phyloP scores from a whole-genome alignment of 305 asterid genomes.

The Fraxinus sp. region DNA sequence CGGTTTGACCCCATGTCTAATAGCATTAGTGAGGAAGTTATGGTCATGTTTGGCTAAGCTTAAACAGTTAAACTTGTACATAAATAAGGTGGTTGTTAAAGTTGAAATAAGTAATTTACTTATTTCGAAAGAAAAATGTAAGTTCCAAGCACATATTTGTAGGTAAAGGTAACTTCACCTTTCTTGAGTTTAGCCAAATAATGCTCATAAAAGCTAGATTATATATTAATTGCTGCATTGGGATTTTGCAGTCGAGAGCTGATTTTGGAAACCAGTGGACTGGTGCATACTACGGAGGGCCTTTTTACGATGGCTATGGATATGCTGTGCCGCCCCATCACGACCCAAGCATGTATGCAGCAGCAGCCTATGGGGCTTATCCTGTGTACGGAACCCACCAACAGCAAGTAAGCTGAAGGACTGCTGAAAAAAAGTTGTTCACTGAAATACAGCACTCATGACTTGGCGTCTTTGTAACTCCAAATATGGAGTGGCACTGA shows the following conservation, averaged over 20 bases:
- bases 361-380: slow-evolving; percentile 43
- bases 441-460: slow-evolving; percentile 13
- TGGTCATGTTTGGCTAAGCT: neutral
- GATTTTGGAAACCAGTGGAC: slow-evolving; percentile 51
- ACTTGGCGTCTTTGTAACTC: slow-evolving; percentile 28
- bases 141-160: neutral
- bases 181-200: neutral
- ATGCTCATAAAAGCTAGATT: neutral
- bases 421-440: neutral
- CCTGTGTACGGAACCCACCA: slow-evolving; percentile 54
- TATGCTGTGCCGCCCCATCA: slow-evolving; percentile 43
- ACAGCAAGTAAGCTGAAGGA: slow-evolving; percentile 50
- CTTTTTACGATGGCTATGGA: slow-evolving; percentile 43
- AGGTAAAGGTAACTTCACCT: neutral
- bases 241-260: slow-evolving; percentile 35
- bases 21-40: neutral
- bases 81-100: neutral
- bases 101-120: neutral
- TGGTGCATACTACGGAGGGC: slow-evolving; percentile 53
- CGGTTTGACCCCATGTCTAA: neutral
- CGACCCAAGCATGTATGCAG: slow-evolving; percentile 48
- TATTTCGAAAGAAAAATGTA: neutral
- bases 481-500: slow-evolving; percentile 38
- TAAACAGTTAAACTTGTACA: neutral
- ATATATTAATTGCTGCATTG: slow-evolving; percentile 1